Conservation (phyloP, 192 early-diverging fungal genomes). For the Backusella macrospora region DNA sequence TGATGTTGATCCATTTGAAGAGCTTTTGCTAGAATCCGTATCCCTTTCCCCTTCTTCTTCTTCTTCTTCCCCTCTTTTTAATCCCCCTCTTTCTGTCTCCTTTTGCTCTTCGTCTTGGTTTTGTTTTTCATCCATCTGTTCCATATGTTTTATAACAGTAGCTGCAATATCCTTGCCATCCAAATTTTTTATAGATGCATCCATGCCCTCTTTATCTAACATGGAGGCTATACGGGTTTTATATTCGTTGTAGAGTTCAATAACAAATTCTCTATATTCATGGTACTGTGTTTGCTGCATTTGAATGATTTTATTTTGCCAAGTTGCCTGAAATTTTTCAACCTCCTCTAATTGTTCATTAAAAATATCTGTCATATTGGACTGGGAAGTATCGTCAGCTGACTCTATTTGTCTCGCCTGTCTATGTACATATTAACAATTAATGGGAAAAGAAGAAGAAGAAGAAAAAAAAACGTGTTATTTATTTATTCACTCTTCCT, state of each 20-base stretch:
- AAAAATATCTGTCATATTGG: slow-evolving; percentile 36
- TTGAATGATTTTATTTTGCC: slow-evolving; percentile 53
- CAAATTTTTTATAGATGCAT: slow-evolving; percentile 29
- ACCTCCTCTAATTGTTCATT: slow-evolving; percentile 49
- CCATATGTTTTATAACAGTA: slow-evolving; percentile 30
- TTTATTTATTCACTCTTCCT: no score
- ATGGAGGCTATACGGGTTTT: slow-evolving; percentile 30
- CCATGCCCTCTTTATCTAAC: not conserved
- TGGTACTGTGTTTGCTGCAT: slow-evolving; percentile 46
- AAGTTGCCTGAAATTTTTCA: slow-evolving; percentile 53
- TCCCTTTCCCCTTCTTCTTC: not conserved
- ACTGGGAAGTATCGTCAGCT: not conserved
- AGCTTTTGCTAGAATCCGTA: not conserved
- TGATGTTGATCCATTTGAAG: not conserved
- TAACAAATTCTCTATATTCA: slow-evolving; percentile 60
- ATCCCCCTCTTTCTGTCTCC: not conserved
- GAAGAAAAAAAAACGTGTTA: no score
- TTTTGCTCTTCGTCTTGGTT: not conserved
- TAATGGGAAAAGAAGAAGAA: no score
- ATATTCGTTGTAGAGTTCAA: slow-evolving; percentile 52
- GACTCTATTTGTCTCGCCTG: slow-evolving; percentile 33
- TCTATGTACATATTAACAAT: not conserved
- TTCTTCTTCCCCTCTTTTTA: no score
- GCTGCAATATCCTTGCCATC: slow-evolving; percentile 59
- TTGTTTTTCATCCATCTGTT: not conserved